Conservation (phyloP, 306 rosid genomes). For the Cucurbita maxima region DNA sequence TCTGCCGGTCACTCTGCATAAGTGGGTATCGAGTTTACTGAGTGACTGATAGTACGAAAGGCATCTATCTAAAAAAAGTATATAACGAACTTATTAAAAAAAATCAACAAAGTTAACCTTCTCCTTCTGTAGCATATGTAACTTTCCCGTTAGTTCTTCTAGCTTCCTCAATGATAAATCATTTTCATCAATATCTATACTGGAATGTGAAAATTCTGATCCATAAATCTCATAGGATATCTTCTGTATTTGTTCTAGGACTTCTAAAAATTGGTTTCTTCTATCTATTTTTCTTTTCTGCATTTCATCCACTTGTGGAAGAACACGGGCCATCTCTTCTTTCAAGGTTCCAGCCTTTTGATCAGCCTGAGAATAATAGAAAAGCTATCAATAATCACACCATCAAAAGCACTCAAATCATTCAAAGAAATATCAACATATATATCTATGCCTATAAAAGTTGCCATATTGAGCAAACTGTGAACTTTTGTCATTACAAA, state of each 20-base stretch:
- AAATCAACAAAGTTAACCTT: constrained; percentile 27
- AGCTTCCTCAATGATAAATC: constrained; percentile 41
- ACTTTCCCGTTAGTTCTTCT: constrained; percentile 24
- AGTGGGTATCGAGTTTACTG: not conserved
- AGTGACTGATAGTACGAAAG: not conserved
- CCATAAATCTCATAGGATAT: constrained; percentile 36
- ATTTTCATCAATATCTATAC: constrained; percentile 27
- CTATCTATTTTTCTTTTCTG: constrained; percentile 37
- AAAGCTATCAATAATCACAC: not conserved
- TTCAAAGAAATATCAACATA: not conserved
- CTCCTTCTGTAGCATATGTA: constrained; percentile 36
- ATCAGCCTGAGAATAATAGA: constrained; percentile 27
- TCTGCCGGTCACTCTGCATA: constrained; percentile 36
- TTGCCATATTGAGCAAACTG: not conserved
- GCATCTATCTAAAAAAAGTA: not conserved
- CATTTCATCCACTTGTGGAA: constrained; percentile 40
- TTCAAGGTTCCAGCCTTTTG: constrained; percentile 36
- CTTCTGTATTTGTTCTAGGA: constrained; percentile 29
- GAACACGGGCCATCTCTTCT: constrained; percentile 26
- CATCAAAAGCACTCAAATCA: constrained; percentile 4
- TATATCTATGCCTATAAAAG: not conserved
- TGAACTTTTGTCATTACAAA: not conserved
- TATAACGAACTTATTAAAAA: not conserved
- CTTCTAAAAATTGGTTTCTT: constrained; percentile 33
- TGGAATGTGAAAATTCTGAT: constrained; percentile 14